Base-by-base conservation (phyloP, 129 eudicot genomes). In the Silybum marianum region DNA sequence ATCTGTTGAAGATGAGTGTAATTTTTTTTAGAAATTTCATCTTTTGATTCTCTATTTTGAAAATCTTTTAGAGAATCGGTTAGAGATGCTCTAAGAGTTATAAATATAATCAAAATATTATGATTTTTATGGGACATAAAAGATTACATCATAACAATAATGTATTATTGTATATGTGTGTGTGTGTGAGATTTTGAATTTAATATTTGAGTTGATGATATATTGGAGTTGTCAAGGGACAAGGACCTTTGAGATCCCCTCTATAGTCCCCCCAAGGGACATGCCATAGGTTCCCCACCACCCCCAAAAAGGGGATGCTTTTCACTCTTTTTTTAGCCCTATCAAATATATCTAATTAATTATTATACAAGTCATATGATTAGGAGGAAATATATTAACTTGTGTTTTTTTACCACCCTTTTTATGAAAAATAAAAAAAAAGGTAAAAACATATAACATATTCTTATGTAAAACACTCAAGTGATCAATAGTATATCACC, bases 231-330 rank as follows among this genome's bases (percentile, higher is more conserved):
- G 74, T 79, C 68, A 75, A 69, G 73, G 32, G 68, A 82, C 82
- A 82, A 70, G 40, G 82, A 82, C 86, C 78, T 82, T 76, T 70
- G 81, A 54, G 77, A 82, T 76, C 81, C 78, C 63, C 85, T 70
- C 48, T 68, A 46, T 71, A 76, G 78, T 32, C 81, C 76, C 71
- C 72, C 85, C 85, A 82, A 82, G 85, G 58, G 85, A 82, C 85
- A 68, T 76, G 77, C 46, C 82, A 69, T 82, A 82, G 76, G 81
- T 68, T 44, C 80, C 85, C 88, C 81, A 85, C 83, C 85, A 72
- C 9, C 69, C 88, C 51, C 39, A 44, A 86, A 86, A 72, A 19
- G 58, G 24, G 86, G 78, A 76, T 21, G n/a, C 73, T 86, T 81
- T 76, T 81, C 73, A 66, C 75, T 78, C 13, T 69, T 69, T 58